These are phyloP conservation scores for Sungouiella blattae DNA, from an alignment of 805 yeast species.

Conservation along the genomic window DNA sequence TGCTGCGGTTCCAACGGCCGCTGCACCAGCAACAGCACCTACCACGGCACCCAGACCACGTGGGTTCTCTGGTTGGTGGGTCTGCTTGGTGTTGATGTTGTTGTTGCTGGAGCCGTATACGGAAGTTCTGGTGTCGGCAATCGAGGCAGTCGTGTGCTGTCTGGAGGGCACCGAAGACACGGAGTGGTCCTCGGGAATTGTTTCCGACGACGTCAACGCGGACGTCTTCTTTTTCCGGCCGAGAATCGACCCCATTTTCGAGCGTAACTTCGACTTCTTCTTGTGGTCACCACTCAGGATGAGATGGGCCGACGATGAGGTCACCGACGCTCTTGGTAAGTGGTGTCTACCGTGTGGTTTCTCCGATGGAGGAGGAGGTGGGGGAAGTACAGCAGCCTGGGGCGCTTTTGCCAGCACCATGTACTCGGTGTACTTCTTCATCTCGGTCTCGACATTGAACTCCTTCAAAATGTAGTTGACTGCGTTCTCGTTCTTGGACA, in stretches of 20 bases:
- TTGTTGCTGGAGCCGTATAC: conserved; percentile 5
- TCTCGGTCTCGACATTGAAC: conserved; percentile 35
- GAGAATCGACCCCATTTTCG: conserved; percentile 73
- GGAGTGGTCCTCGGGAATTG: conserved; percentile 35
- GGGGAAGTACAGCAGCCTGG: no score
- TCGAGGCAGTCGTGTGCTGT: conserved; percentile 11
- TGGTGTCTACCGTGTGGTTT: neutral
- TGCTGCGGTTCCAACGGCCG: no score
- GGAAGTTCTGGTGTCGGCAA: conserved; percentile 10
- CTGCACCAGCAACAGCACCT: no score
- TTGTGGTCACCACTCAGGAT: no score
- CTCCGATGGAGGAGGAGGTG: conserved; percentile 2
- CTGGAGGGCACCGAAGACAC: conserved; percentile 16
- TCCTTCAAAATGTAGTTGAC: conserved; percentile 58
- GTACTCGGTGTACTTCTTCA: conserved; percentile 34
- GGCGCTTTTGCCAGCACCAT: conserved; percentile 21
- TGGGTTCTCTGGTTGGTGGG: neutral
- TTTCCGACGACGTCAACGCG: conserved; percentile 13
- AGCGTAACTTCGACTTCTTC: conserved; percentile 48
- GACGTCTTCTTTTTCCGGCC: conserved; percentile 54
- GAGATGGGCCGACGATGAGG: conserved; percentile 16
- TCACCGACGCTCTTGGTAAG: conserved; percentile 11
- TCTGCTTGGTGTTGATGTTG: neutral
- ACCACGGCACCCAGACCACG: no score
- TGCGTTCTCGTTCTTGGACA: conserved; percentile 53